Evolutionary conservation across 352 stramenopile species (phyloP), one percentile per base, ranked within the genome.

Genomic region (Phytophthora brassicae): DNA sequence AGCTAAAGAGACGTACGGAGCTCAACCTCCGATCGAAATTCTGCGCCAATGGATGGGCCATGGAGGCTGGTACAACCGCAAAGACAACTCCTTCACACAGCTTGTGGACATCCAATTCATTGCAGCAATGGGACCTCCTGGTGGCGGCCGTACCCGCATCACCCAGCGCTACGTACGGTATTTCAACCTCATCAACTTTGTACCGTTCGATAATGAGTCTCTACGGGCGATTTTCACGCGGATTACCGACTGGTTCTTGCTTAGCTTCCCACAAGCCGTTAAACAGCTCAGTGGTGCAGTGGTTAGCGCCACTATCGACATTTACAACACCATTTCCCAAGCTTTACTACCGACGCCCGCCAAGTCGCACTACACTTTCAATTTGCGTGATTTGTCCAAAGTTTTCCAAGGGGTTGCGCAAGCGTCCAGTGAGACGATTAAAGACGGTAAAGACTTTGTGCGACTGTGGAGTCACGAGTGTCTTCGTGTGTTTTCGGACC

Each of bases 311-410:
- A 98, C 92, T 14, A 93, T 98, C 36, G 84, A 93, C 44, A 84
- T 98, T 22, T 98, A 98, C 79, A 92, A 97, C 64, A 85, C 74
- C 12, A 97, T 98, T 35, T 89, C 87, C 2, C 72, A 87, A 2
- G 91, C 86, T 39, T 65, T 98, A n/a, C 36, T 98, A 20, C 92
- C 93, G 22, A 98, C 93, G n/a, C 93, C 93, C 1, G 79, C 85
- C 35, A 98, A 98, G 71, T 96, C 84, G 3, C 93, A 98, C 63
- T 98, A 98, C 66, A 97, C 92, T 14, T 98, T 98, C 72, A 98
- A 98, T 56, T 69, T 98, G 14, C 86, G 93, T 7, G 92, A 98
- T 62, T 66, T 98, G 31, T 94, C 84, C 52, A 97, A 97, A 63
- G 90, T 98, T 3, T 97, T 98, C 59, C 91, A 97, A 47, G 92